Conservation (phyloP, 495 filamentous ascomycete genomes). For the Opeltia flavorubescens region DNA sequence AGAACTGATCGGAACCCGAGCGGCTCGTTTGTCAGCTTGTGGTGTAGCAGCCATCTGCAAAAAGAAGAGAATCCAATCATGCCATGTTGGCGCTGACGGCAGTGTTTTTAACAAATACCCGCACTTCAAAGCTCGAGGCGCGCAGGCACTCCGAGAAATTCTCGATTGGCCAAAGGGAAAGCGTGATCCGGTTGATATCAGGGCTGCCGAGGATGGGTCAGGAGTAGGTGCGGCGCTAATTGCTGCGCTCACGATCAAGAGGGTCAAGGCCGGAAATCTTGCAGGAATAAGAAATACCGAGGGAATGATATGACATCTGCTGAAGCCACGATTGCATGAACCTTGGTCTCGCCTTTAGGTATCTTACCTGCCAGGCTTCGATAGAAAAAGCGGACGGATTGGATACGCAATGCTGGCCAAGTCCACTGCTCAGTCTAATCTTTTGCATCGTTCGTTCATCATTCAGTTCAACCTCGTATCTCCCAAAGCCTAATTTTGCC, state of each 20-base stretch:
- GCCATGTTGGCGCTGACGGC: conserved; percentile 91
- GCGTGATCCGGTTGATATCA: conserved; percentile 71
- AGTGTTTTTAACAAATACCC: conserved; percentile 98
- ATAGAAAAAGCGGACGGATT: neutral
- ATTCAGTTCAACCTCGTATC: conserved; percentile 37
- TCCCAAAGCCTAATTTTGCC: conserved; percentile 83
- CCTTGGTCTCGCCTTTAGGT: neutral
- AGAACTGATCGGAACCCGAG: conserved; percentile 87
- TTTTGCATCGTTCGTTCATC: neutral
- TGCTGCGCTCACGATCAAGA: conserved; percentile 81
- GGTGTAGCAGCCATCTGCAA: conserved; percentile 90
- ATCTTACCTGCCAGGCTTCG: no score
- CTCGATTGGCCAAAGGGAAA: conserved; percentile 73
- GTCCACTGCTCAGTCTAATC: no score
- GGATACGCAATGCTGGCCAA: no score
- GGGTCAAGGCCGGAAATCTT: conserved; percentile 62
- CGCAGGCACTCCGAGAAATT: conserved; percentile 80
- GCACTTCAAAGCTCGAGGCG: conserved; percentile 86
- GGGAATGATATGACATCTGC: conserved; percentile 14
- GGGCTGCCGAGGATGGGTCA: conserved; percentile 83
- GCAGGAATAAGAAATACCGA: conserved; percentile 66
- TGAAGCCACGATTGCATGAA: neutral
- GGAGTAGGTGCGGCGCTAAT: conserved; percentile 95
- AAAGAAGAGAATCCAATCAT: conserved; percentile 78
- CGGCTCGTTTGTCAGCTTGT: conserved; percentile 82